Evolutionary conservation across 176 grass and related monocot species (phyloP), one percentile per base, ranked within the genome.

Genomic region (Ensete glaucum): DNA sequence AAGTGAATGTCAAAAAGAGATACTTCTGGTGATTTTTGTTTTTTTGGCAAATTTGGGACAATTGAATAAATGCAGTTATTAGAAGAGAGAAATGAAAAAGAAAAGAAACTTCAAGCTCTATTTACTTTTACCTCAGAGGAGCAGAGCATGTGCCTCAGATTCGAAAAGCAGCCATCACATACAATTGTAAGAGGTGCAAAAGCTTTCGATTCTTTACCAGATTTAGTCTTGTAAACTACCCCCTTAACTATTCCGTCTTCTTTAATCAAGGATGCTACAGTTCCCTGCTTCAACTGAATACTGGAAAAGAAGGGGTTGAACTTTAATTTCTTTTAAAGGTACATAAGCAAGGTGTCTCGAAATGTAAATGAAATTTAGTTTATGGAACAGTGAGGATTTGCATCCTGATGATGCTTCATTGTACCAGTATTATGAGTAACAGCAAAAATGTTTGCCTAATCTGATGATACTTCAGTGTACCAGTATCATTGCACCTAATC

Each of bases 161-260:
- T 96, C 0, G 92, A 96, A 77, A 96, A 96, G 69, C 92, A 96
- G 17, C 92, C 89, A 66, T 96, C 92, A 71, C 92, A 96, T 73
- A 96, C 92, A 78, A 96, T 88, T 6, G 89, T 96, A 26, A 96
- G 77, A 72, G 92, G 89, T 29, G 92, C 92, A 82, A 80, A 82
- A 26, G 87, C 86, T 74, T 90, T 87, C 24, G 82, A 76, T 78
- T 96, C 92, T 85, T 91, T 87, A 78, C 90, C 85, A 23, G 81
- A 87, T 78, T 84, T 96, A 55, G 65, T 88, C 78, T 96, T 96
- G 83, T 96, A 96, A 66, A 84, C 71, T 53, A 96, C 89, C 80
- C 92, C 92, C 62, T 88, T 92, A 59, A 96, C 87, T 53, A 64
- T 87, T 76, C 92, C 87, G 26, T 88, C 84, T 88, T 96, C 89